These are phyloP conservation scores for Rubroboletus pulcherrimus DNA, from an alignment of 768 basidiomycete species.

Conservation along the genomic window DNA sequence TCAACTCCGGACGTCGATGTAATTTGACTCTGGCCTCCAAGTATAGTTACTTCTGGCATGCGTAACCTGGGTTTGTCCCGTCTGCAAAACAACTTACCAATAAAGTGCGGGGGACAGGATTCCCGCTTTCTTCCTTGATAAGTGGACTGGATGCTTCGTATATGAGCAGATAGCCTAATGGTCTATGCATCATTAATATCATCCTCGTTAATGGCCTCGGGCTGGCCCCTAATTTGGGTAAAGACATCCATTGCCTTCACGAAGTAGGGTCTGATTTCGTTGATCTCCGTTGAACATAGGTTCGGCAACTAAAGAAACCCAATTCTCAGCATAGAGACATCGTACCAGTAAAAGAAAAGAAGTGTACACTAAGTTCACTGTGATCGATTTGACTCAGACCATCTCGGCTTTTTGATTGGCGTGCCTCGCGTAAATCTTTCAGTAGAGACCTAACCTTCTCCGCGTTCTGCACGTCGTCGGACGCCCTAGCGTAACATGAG, in stretches of 20 bases:
- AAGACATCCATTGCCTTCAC: conserved; percentile 75
- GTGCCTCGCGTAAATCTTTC: conserved; percentile 92
- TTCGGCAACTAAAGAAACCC: conserved; percentile 61
- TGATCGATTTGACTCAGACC: conserved; percentile 80
- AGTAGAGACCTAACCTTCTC: conserved; percentile 82
- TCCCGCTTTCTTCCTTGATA: neutral
- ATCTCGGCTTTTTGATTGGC: conserved; percentile 89
- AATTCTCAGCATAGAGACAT: neutral
- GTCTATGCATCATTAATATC: conserved; percentile 1
- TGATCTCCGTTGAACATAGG: conserved; percentile 87
- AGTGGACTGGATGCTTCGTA: neutral
- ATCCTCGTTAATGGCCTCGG: conserved; percentile 1
- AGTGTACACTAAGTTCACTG: conserved; percentile 73
- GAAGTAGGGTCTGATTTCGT: conserved; percentile 90
- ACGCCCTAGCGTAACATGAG: conserved; percentile 51
- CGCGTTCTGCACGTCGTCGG: conserved; percentile 84
- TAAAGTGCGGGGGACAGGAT: neutral
- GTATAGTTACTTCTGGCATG: neutral
- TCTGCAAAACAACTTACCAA: conserved; percentile 2
- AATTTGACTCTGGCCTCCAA: neutral
- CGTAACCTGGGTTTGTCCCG: neutral
- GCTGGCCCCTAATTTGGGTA: conserved; percentile 46
- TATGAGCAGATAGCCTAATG: neutral
- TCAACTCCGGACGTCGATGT: conserved; percentile 20
- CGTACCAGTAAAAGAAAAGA: neutral